Evolutionary conservation across 352 stramenopile species (phyloP).

Genomic region (Plasmopara halstedii): DNA sequence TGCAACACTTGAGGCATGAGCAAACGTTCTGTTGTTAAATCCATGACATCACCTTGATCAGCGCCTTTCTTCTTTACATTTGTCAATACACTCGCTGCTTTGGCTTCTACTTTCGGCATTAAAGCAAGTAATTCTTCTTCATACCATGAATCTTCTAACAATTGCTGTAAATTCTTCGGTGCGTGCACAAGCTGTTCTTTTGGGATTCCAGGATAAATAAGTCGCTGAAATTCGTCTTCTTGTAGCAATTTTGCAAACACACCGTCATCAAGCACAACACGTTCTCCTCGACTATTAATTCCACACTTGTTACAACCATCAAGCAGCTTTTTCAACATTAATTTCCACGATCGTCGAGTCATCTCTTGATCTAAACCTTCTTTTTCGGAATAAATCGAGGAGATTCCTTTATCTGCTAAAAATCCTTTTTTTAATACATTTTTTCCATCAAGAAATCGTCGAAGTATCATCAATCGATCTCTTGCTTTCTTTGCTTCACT

Average conservation of each 20-base stretch:
- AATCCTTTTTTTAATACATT: slow-evolving; percentile 43
- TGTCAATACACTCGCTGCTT: slow-evolving; percentile 59
- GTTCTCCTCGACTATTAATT: slow-evolving; percentile 45
- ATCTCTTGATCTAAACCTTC: slow-evolving; percentile 38
- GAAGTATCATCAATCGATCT: slow-evolving; percentile 21
- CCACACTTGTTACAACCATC: slow-evolving; percentile 45
- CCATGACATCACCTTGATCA: slow-evolving; percentile 71
- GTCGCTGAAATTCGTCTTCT: slow-evolving; percentile 57
- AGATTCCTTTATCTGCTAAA: slow-evolving; percentile 22
- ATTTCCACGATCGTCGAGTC: slow-evolving; percentile 43
- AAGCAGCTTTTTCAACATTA: slow-evolving; percentile 58
- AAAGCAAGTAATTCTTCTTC: slow-evolving; percentile 63
- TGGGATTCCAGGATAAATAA: slow-evolving; percentile 76
- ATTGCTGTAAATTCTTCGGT: slow-evolving; percentile 59
- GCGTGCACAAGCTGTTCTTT: slow-evolving; percentile 54
- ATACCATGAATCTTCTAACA: slow-evolving; percentile 77
- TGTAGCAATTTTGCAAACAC: slow-evolving; percentile 73
- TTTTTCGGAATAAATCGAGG: slow-evolving; percentile 59
- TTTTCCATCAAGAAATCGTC: neutral
- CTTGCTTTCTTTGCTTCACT: slow-evolving; percentile 43
- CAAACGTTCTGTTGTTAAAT: slow-evolving; percentile 49
- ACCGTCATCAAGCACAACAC: slow-evolving; percentile 65
- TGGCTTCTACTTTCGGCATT: slow-evolving; percentile 77
- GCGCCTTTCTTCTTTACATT: slow-evolving; percentile 80
- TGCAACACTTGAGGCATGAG: slow-evolving; percentile 74